Percentiles rank a stretch among this genome's conserved stretches.
Conservation (phyloP, 371 early-diverging fungal genomes). For the Mucor mucedo region DNA sequence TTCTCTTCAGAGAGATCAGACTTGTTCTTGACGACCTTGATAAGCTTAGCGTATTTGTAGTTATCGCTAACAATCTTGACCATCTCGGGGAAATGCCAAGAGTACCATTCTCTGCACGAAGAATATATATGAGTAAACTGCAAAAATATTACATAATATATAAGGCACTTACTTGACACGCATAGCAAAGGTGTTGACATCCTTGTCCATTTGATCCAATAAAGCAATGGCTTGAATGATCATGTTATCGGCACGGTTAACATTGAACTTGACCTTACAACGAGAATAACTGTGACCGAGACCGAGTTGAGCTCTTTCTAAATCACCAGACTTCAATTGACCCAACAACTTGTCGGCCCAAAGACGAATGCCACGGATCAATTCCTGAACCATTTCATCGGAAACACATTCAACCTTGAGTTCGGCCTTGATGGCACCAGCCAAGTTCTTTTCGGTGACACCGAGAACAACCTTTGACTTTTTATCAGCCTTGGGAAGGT, state of each 20-base stretch:
- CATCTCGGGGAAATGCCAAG: slow-evolving; percentile 99
- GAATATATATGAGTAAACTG: not conserved
- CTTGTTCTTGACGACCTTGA: slow-evolving; percentile 92
- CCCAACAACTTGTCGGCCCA: slow-evolving; percentile 89
- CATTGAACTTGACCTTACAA: slow-evolving; percentile 98
- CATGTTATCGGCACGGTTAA: slow-evolving; percentile 93
- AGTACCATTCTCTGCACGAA: slow-evolving; percentile 87
- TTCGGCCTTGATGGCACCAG: slow-evolving; percentile 84
- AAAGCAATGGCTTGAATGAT: slow-evolving; percentile 91
- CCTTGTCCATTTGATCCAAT: slow-evolving; percentile 94
- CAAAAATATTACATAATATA: too few relatives aligned
- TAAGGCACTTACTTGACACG: slow-evolving; percentile 52
- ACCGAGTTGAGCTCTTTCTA: slow-evolving; percentile 94
- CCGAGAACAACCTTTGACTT: slow-evolving; percentile 81
- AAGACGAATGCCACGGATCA: slow-evolving; percentile 91
- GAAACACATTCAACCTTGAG: slow-evolving; percentile 80
- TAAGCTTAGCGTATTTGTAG: slow-evolving; percentile 86
- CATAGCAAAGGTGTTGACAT: slow-evolving; percentile 94
- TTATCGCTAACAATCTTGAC: slow-evolving; percentile 95
- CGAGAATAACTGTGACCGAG: slow-evolving; percentile 98
- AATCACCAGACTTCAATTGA: slow-evolving; percentile 90
- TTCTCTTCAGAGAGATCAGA: slow-evolving; percentile 77
- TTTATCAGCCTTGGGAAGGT: slow-evolving; percentile 85
- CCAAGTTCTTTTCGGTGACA: slow-evolving; percentile 93
- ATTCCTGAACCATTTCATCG: slow-evolving; percentile 83